Evolutionary conservation across 768 basidiomycete species (phyloP), one percentile per base, ranked within the genome.

Genomic region (Porphyrellus cyaneotinctus): DNA sequence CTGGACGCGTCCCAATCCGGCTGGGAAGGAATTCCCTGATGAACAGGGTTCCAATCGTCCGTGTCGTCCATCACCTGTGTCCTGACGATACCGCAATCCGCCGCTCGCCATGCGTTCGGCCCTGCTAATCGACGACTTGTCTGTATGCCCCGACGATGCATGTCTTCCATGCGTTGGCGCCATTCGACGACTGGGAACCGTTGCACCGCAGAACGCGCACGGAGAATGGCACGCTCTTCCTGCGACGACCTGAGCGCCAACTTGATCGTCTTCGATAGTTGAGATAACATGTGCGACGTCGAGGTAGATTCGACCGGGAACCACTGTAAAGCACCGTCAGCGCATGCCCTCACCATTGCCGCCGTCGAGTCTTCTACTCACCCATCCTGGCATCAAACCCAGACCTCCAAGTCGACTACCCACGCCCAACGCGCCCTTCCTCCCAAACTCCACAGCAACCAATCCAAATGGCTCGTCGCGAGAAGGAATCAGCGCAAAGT

Each of bases 161-260:
- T 91, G 68, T 95, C 94, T 72, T 97, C 94, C 78, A 85, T 89
- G 44, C 90, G 83, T 67, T 95, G 93, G 64, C 94, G 88, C 94
- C 94, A 97, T 73, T 97, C 93, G 24, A 97, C 89, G 51, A 97
- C 94, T 6, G 94, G 94, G 88, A 97, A 97, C 63, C 94, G 90
- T 64, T 95, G 94, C 4, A 97, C 81, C 17, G 93, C 94, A 15
- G 94, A 95, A 38, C 94, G 83, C 39, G 94, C 94, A 65, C 93
- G 90, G 23, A 97, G 80, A 62, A 95, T 85, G 10, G 93, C 91
- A 49, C 94, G 87, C 61, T 95, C 94, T 68, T 95, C 87, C 61
- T 91, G 82, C 0, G 86, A 84, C 11, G 94, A 95, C 71, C 88
- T 95, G 57, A 97, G 73, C 6, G 94, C 94, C 74, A 95, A 78